Percentiles rank a stretch among this genome's conserved stretches.
These are phyloP conservation scores for Spatholobus suberectus DNA, from an alignment of 306 rosid genomes.

Conservation along the genomic window DNA sequence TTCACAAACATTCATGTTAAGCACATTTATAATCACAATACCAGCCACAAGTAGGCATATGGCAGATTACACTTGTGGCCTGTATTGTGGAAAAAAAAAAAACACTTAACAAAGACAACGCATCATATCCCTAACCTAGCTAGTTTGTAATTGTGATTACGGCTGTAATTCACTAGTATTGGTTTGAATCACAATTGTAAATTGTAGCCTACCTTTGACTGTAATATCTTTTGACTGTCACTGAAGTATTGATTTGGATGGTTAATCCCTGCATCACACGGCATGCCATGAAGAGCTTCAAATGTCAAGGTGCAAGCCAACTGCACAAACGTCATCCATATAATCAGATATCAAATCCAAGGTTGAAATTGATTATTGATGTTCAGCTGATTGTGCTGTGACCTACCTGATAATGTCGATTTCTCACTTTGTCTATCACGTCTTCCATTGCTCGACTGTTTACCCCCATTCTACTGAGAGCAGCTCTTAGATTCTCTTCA, in stretches of 20 bases:
- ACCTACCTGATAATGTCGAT: constrained; percentile 96
- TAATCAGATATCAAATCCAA: constrained; percentile 38
- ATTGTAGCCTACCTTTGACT: constrained; percentile 58
- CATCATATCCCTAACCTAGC: constrained; percentile 18
- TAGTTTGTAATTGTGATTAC: constrained; percentile 9
- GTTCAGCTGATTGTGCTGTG: constrained; percentile 28
- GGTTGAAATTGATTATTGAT: constrained; percentile 35
- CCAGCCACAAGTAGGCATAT: background rate
- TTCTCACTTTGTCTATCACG: constrained; percentile 83
- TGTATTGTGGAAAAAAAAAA: background rate
- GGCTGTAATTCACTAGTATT: background rate
- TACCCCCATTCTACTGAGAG: constrained; percentile 85
- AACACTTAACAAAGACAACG: background rate
- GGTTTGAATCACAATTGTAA: constrained; percentile 18
- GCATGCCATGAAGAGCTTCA: constrained; percentile 77
- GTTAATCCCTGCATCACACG: constrained; percentile 92
- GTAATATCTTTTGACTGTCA: constrained; percentile 76
- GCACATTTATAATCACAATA: background rate
- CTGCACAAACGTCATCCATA: constrained; percentile 55
- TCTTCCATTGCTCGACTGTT: constrained; percentile 74
- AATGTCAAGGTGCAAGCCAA: constrained; percentile 97
- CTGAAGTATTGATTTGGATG: constrained; percentile 97
- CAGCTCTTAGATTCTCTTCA: constrained; percentile 94
- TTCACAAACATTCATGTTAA: background rate
- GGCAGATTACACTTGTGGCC: background rate